Conservation (phyloP, 345 rosid species). For the Limnanthes douglasii region DNA sequence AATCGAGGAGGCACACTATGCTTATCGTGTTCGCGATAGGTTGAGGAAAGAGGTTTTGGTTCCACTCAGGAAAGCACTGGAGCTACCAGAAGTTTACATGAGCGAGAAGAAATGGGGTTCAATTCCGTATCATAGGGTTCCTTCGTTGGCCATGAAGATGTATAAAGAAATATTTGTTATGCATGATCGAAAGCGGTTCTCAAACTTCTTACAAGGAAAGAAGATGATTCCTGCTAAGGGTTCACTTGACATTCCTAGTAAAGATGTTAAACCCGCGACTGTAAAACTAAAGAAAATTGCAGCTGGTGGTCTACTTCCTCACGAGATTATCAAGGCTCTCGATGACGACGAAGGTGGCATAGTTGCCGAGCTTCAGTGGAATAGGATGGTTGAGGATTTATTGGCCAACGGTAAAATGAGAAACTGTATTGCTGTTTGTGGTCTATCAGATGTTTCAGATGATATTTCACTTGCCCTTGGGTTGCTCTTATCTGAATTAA, state of each 20-base stretch:
- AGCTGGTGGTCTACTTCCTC: constrained; percentile 52
- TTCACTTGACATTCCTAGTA: no score
- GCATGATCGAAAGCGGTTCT: constrained; percentile 13
- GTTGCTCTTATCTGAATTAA: constrained; percentile 31
- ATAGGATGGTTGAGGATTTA: constrained; percentile 40
- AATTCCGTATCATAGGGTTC: constrained; percentile 13
- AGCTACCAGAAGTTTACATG: constrained; percentile 14
- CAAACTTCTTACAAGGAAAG: background rate
- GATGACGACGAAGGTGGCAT: constrained; percentile 10
- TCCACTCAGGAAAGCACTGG: constrained; percentile 9
- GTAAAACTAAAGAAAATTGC: constrained; percentile 31
- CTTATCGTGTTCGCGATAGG: constrained; percentile 12
- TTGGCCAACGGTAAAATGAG: constrained; percentile 28
- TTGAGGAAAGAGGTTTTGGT: constrained; percentile 19
- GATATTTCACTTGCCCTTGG: constrained; percentile 39
- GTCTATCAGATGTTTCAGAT: constrained; percentile 46
- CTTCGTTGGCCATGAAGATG: constrained; percentile 18
- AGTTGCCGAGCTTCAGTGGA: constrained; percentile 52
- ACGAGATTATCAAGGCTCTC: constrained; percentile 31
- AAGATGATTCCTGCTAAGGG: background rate
- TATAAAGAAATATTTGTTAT: constrained; percentile 7
- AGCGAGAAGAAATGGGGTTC: constrained; percentile 14
- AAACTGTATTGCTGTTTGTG: constrained; percentile 32
- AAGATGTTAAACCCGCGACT: constrained; percentile 9
- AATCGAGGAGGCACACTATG: constrained; percentile 13